Conservation (phyloP, 331 rosid species). For the Dryas integrifolia region DNA sequence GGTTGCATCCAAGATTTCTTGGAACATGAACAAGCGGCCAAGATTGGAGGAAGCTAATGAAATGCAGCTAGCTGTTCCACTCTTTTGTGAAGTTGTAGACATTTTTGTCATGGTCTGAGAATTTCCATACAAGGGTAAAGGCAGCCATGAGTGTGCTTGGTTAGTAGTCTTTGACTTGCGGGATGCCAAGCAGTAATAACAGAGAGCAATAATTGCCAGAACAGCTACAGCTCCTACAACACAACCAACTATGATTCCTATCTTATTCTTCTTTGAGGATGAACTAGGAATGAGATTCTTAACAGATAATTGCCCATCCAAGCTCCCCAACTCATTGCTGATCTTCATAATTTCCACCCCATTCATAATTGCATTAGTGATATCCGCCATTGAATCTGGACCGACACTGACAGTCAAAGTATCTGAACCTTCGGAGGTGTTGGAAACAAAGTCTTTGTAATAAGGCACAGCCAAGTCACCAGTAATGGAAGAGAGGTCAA, state of each 20-base stretch:
- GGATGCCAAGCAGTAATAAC: constrained; percentile 44
- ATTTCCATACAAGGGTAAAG: constrained; percentile 77
- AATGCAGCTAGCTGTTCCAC: constrained; percentile 83
- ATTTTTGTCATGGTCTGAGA: constrained; percentile 84
- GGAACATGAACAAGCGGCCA: constrained; percentile 76
- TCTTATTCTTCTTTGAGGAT: constrained; percentile 39
- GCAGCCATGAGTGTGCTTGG: constrained; percentile 71
- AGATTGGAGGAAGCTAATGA: constrained; percentile 75
- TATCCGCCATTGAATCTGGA: constrained; percentile 63
- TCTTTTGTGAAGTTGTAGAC: constrained; percentile 84
- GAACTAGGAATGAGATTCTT: constrained; percentile 52
- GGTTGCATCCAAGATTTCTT: constrained; percentile 80
- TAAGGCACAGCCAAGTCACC: constrained; percentile 61
- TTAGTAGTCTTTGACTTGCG: constrained; percentile 50
- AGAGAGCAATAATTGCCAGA: constrained; percentile 47
- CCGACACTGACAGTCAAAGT: constrained; percentile 82
- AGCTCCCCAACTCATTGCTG: constrained; percentile 61
- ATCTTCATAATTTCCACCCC: constrained; percentile 84
- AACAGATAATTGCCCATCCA: constrained; percentile 63
- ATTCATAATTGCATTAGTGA: constrained; percentile 64
- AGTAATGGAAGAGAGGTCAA: constrained; percentile 69
- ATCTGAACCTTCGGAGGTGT: constrained; percentile 40
- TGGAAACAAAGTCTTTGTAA: constrained; percentile 65
- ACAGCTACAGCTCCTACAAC: constrained; percentile 44
- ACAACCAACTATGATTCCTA: constrained; percentile 46